phyloP scores from a whole-genome alignment of 176 grass and related monocot genomes.

The Chrysopogon serrulatus region DNA sequence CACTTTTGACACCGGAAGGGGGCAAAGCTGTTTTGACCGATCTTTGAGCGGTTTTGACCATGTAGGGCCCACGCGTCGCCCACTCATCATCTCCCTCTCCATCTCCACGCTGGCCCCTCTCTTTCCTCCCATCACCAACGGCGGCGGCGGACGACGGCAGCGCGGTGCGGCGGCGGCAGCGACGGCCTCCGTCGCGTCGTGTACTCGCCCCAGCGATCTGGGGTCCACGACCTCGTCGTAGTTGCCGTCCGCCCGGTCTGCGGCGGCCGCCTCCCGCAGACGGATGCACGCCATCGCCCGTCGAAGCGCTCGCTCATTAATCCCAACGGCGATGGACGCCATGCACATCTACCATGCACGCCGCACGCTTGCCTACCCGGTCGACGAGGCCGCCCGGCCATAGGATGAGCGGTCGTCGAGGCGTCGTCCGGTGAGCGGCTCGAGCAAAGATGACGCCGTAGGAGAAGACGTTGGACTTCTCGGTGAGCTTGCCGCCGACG shows the following conservation, averaged over 20 bases:
- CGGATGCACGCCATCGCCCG: no score
- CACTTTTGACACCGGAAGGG: no score
- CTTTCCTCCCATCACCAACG: no score
- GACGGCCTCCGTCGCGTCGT: constrained; percentile 33
- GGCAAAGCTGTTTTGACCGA: no score
- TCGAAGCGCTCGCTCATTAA: no score
- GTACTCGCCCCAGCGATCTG: constrained; percentile 34
- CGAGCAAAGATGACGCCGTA: constrained; percentile 51
- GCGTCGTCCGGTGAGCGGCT: constrained; percentile 44
- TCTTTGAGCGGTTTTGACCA: no score
- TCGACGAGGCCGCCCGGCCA: constrained; percentile 46
- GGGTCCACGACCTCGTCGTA: constrained; percentile 37
- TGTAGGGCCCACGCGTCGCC: no score
- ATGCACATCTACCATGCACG: no score
- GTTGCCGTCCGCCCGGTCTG: constrained; percentile 26
- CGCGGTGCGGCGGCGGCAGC: constrained; percentile 41
- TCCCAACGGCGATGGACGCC: no score
- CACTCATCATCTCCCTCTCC: no score
- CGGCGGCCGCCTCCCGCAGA: constrained; percentile 28
- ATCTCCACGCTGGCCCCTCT: no score
- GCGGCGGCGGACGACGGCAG: constrained; percentile 41
- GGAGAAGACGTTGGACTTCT: constrained; percentile 53
- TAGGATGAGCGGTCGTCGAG: constrained; percentile 29
- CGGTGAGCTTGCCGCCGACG: constrained; percentile 53
- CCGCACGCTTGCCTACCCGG: no score